Conservation (phyloP, 768 basidiomycete genomes). For the Tricholomella constricta region DNA sequence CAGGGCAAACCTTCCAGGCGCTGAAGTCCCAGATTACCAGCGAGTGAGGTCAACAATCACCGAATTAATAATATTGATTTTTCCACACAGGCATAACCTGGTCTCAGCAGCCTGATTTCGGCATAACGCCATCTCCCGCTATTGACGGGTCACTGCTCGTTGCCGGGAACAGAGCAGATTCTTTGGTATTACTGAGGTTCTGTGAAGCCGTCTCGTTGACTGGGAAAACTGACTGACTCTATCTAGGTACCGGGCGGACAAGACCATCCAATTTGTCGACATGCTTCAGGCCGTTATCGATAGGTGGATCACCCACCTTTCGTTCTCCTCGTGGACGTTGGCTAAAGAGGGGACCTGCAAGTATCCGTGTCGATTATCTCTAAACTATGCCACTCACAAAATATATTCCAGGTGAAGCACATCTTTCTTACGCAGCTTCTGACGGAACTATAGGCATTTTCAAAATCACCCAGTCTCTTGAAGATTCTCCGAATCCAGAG, state of each 20-base stretch:
- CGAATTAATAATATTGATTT: neutral
- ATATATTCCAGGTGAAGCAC: slow-evolving; percentile 49
- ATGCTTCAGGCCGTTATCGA: slow-evolving; percentile 45
- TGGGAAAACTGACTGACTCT: neutral
- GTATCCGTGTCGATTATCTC: slow-evolving; percentile 16
- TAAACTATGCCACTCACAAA: neutral
- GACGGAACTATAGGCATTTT: slow-evolving; percentile 62
- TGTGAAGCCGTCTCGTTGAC: neutral
- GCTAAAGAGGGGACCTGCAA: slow-evolving; percentile 44
- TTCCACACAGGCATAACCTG: slow-evolving; percentile 60
- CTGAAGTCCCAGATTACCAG: slow-evolving; percentile 60
- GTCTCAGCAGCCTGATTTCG: slow-evolving; percentile 65
- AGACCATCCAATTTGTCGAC: slow-evolving; percentile 33
- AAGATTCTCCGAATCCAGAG: slow-evolving; percentile 1
- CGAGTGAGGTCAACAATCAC: slow-evolving; percentile 31
- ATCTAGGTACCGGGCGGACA: slow-evolving; percentile 26
- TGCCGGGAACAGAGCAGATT: slow-evolving; percentile 69
- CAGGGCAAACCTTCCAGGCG: slow-evolving; percentile 28
- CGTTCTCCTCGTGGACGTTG: slow-evolving; percentile 59
- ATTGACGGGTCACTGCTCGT: slow-evolving; percentile 67
- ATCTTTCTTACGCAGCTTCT: slow-evolving; percentile 58
- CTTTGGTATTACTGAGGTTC: slow-evolving; percentile 60
- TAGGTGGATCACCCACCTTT: slow-evolving; percentile 64
- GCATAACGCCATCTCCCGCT: slow-evolving; percentile 45
- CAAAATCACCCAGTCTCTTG: slow-evolving; percentile 50